Percentiles rank a stretch among this genome's conserved stretches.
Conservation (phyloP, 177 flowering plant genomes). For the Vitis hybrid region DNA sequence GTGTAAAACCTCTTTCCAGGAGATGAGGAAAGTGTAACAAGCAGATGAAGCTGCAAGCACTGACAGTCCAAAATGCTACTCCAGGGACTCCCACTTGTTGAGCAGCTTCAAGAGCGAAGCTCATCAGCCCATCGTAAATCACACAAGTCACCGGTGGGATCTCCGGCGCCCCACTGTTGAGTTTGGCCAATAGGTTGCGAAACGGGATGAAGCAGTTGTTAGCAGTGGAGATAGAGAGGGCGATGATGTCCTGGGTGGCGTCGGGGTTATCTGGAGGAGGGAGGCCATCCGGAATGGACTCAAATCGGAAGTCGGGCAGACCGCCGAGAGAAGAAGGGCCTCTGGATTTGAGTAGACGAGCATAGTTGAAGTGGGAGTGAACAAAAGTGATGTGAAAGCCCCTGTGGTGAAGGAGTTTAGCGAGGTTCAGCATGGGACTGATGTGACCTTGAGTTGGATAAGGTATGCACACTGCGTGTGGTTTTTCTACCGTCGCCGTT, state of each 20-base stretch:
- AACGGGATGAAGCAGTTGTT: slow-evolving; percentile 38
- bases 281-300: slow-evolving; percentile 58
- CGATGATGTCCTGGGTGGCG: slow-evolving; percentile 44
- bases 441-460: slow-evolving; percentile 66
- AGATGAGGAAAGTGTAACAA: slow-evolving; percentile 10
- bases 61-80: slow-evolving; percentile 32
- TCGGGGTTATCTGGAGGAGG: slow-evolving; percentile 34
- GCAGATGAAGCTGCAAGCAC: slow-evolving; percentile 29
- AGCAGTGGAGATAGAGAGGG: slow-evolving; percentile 32
- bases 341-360: slow-evolving; percentile 40
- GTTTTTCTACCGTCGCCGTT: slow-evolving; percentile 16
- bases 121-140: slow-evolving; percentile 43
- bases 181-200: slow-evolving; percentile 16
- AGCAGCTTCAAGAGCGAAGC: slow-evolving; percentile 25
- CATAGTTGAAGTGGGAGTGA: slow-evolving; percentile 49
- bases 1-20: slow-evolving; percentile 14
- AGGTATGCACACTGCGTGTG: slow-evolving; percentile 60
- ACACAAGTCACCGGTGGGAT: slow-evolving; percentile 36
- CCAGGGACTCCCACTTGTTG: slow-evolving; percentile 32
- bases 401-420: slow-evolving; percentile 47
- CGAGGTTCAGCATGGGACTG: slow-evolving; percentile 56
- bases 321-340: slow-evolving; percentile 39
- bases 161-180: slow-evolving; percentile 15
- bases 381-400: slow-evolving; percentile 65
- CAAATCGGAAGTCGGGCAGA: slow-evolving; percentile 38